phyloP scores from a whole-genome alignment of 2,329 filamentous ascomycete genomes.

The Fusarium sulawesiense region DNA sequence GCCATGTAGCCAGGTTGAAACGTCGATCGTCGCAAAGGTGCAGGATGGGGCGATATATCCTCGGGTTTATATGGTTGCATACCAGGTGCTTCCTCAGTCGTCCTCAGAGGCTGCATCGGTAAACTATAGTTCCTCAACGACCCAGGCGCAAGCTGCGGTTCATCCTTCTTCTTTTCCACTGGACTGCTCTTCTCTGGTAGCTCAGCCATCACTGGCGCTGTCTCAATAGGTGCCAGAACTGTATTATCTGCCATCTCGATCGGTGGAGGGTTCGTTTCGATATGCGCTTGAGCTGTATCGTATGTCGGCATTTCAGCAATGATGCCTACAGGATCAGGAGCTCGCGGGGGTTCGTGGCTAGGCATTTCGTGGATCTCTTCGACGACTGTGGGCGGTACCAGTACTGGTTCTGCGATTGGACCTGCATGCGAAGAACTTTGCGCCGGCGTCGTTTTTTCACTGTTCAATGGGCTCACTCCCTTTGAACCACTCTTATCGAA shows the following conservation, averaged over 20 bases:
- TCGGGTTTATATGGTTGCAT: constrained; percentile 38
- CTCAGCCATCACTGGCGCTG: constrained; percentile 51
- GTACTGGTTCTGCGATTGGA: constrained; percentile 20
- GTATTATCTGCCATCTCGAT: constrained; percentile 59
- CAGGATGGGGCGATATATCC: constrained; percentile 15
- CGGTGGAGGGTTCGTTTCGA: constrained; percentile 58
- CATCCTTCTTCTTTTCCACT: constrained; percentile 42
- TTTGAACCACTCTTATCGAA: constrained; percentile 35
- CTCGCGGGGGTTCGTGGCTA: constrained; percentile 40
- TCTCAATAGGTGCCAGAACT: constrained; percentile 53
- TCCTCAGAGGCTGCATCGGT: constrained; percentile 20
- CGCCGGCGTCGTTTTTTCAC: constrained; percentile 48
- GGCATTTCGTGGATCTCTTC: constrained; percentile 50
- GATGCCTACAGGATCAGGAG: constrained; percentile 56
- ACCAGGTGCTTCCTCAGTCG: neutral
- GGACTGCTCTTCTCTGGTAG: constrained; percentile 52
- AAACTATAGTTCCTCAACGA: constrained; percentile 21
- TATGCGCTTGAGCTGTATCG: constrained; percentile 53
- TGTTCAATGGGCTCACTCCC: constrained; percentile 47
- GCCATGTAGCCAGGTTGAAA: constrained; percentile 45
- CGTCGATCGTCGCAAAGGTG: constrained; percentile 28
- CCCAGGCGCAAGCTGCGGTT: constrained; percentile 31
- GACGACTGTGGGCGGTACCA: constrained; percentile 37
- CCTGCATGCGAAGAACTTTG: constrained; percentile 25
- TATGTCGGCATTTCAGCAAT: constrained; percentile 62